These are phyloP conservation scores for Phoma herbarum DNA, from an alignment of 2,329 filamentous ascomycete genomes.

Conservation along the genomic window DNA sequence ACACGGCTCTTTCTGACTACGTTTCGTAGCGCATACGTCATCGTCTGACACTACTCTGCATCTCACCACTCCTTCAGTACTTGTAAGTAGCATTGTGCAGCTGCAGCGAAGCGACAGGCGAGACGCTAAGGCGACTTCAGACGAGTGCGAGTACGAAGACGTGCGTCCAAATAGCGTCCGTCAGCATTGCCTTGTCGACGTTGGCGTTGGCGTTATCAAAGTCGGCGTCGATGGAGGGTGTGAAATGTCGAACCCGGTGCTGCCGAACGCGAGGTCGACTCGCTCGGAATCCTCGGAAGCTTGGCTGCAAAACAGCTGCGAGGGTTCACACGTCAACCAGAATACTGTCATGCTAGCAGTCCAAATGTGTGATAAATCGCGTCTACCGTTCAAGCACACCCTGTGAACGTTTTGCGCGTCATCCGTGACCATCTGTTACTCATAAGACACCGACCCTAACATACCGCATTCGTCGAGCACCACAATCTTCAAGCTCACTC, in stretches of 20 bases:
- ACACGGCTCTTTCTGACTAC: constrained; percentile 1
- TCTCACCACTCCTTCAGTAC: not conserved
- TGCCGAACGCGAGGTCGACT: constrained; percentile 4
- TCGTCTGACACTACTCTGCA: constrained; percentile 4
- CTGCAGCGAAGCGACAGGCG: not conserved
- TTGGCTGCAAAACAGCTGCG: constrained; percentile 17
- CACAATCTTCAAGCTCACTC: not conserved
- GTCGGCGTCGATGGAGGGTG: not conserved
- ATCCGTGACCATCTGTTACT: not conserved
- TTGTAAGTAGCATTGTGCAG: not conserved
- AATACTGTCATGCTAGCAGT: constrained; percentile 1
- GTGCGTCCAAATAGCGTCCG: not conserved
- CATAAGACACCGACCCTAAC: not conserved
- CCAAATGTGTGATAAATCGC: not conserved
- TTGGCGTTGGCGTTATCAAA: not conserved
- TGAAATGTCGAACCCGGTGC: constrained; percentile 1
- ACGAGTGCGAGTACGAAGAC: not conserved
- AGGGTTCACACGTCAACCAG: constrained; percentile 19
- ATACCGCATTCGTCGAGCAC: constrained; percentile 2
- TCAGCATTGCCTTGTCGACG: not conserved
- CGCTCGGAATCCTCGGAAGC: constrained; percentile 37
- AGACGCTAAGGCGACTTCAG: not conserved
- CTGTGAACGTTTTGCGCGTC: not conserved
- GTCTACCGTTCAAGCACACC: not conserved
- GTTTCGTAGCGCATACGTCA: constrained; percentile 12